Conservation (phyloP, 768 basidiomycete species). For the Macrolepiota dolichaula region DNA sequence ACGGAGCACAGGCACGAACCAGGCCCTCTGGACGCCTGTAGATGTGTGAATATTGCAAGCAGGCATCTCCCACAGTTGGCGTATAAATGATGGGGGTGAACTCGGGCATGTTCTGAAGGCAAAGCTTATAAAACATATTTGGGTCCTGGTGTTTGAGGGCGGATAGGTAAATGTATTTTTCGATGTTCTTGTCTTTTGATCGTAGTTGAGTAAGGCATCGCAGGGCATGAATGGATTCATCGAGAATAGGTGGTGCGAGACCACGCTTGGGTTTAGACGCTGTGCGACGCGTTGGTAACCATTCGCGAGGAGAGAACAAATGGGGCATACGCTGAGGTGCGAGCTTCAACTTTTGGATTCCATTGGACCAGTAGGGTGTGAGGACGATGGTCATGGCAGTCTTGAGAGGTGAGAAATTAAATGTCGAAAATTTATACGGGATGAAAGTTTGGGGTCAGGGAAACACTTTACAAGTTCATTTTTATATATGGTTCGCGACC, state of each 20-base stretch:
- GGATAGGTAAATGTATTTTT: constrained; percentile 84
- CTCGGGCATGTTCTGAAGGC: constrained; percentile 67
- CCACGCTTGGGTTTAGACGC: constrained; percentile 50
- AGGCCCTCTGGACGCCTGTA: constrained; percentile 73
- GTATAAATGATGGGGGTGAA: constrained; percentile 85
- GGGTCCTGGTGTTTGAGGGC: constrained; percentile 71
- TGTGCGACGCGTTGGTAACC: constrained; percentile 20
- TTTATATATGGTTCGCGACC: neutral
- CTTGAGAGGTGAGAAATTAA: constrained; percentile 4
- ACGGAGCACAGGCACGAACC: constrained; percentile 32
- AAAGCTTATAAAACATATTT: constrained; percentile 74
- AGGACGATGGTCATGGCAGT: constrained; percentile 55
- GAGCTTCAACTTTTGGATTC: constrained; percentile 66
- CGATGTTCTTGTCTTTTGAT: constrained; percentile 69
- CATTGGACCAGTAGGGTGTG: constrained; percentile 70
- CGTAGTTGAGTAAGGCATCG: constrained; percentile 71
- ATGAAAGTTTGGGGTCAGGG: constrained; percentile 13
- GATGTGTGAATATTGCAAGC: constrained; percentile 77
- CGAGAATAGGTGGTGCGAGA: constrained; percentile 56
- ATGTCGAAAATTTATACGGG: constrained; percentile 5
- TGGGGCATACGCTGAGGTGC: constrained; percentile 49
- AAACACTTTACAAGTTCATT: neutral
- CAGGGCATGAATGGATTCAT: constrained; percentile 45
- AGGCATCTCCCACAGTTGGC: constrained; percentile 90
- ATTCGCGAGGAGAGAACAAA: constrained; percentile 7